Evolutionary conservation across 1,284 basidiomycete species (phyloP), one percentile per base, ranked within the genome.

Genomic region (Meira miltonrushii): DNA sequence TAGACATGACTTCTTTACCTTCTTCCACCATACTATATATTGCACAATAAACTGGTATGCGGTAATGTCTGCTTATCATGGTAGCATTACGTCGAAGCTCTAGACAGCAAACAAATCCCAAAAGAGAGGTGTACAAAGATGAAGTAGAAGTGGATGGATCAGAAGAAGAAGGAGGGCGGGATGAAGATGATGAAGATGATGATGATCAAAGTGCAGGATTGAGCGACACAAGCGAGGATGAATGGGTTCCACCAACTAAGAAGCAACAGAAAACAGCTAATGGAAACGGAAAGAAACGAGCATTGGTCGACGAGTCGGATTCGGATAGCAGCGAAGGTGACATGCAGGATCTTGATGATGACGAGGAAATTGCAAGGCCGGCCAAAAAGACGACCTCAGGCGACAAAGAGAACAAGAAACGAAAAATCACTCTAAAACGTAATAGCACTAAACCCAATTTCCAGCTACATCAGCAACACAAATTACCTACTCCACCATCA

Each of bases 161-260:
- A 6, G n/a, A 19, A 21, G 46, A 48, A 13, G 46, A 48, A 23
- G 46, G 12, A 2, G 12, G 13, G 17, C 2, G 12, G 28, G 50
- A 53, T 17, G 13, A 15, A 13, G 3, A 19, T 12, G 17, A 25
- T 8, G 43, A 15, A 2, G 50, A 39, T 11, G 23, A 53, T 5
- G 28, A 53, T 12, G 50, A 41, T 53, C 43, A 44, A 44, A 25
- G 17, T 44, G 43, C 17, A 44, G 43, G 43, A 44, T 44, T 17
- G 48, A 37, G 48, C 7, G 48, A 50, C 48, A 28, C 54, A 23
- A 48, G 43, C 56, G 61, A 51, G 33, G 68, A 66, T 52, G 66
- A 67, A 52, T 66, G 67, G 64, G 61, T 56, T n/a, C 66, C 66
- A 9, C 56, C 59, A 23, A 41, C 44, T 38, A 15, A 64, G 7